Base-by-base conservation (phyloP, 305 asterid genomes). In the Fraxinus floribunda region DNA sequence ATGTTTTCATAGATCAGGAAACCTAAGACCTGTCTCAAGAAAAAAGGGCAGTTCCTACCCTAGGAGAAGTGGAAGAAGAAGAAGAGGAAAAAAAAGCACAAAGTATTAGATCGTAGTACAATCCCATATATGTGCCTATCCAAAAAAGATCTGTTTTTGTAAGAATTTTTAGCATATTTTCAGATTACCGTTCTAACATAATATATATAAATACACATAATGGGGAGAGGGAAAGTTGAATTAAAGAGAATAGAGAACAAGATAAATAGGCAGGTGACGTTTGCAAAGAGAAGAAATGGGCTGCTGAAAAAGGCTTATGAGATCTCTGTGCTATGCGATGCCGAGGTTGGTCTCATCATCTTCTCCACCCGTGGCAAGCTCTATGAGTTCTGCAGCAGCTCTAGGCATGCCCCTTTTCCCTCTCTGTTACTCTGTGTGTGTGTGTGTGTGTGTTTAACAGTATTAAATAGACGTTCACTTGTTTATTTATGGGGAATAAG, bases 181-280 rank as follows among this genome's bases (percentile, higher is more conserved):
- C 20, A 60, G 76, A 74, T 60, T n/a, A 75, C 35, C 41, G 78
- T 83, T 60, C 29, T 41, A 79, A 78, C 78, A 72, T 66, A 70
- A n/a, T n/a, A 76, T 75, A 72, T 55, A 41, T 41, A 36, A 36
- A 52, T 57, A 34, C 34, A 7, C 39, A 85, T 64, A 7, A 90
- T 90, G 93, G 93, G 91, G n/a, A 86, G 91, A 80, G 93, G 93
- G 83, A 90, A 84, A 80, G 93, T 90, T 71, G 91, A 88, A 81
- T 76, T 88, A 88, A 88, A 88, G 89, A 88, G 93, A 80, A 90
- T 88, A 73, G 91, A 90, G 86, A 90, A 88, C 87, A 88, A 87
- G 86, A 86, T 90, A 87, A 90, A 88, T 78, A 88, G 93, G 83
- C 91, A 90, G 84, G 93, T 87, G 41, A 90, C 91, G 0, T 90